Percentiles rank a stretch among this genome's conserved stretches.
Conservation (phyloP, 495 filamentous ascomycete genomes). For the Polyplosphaeria fusca region DNA sequence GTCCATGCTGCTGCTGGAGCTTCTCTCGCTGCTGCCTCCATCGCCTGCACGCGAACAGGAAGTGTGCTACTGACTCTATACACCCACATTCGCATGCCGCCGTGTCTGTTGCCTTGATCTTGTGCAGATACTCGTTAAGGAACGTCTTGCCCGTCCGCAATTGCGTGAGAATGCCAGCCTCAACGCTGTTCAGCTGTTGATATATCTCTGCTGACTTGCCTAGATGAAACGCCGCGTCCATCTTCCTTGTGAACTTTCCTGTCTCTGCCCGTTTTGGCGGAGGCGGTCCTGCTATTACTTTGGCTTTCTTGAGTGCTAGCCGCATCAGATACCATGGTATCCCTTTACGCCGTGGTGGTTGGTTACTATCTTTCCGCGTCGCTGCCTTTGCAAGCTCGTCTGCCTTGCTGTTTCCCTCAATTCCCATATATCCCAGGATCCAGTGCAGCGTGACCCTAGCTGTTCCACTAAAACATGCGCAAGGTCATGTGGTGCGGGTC, state of each 20-base stretch:
- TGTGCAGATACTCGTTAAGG: constrained; percentile 26
- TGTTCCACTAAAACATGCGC: no score
- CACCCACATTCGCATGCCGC: constrained; percentile 23
- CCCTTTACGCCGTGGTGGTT: constrained; percentile 15
- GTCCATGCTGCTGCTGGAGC: constrained; percentile 18
- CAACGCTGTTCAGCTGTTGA: constrained; percentile 21
- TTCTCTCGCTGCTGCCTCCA: constrained; percentile 14
- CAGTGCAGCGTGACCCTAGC: constrained; percentile 29
- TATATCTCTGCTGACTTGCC: constrained; percentile 25
- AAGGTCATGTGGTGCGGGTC: no score
- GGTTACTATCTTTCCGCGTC: constrained; percentile 19
- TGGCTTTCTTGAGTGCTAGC: constrained; percentile 20
- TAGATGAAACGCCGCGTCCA: constrained; percentile 28
- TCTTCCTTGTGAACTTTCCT: constrained; percentile 30
- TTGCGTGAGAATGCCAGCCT: constrained; percentile 24
- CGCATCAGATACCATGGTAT: constrained; percentile 19
- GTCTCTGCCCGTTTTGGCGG: background rate
- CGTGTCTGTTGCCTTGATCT: constrained; percentile 25
- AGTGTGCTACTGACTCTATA: no score
- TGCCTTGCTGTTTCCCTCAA: constrained; percentile 22
- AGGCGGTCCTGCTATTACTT: constrained; percentile 2
- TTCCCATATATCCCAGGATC: constrained; percentile 16
- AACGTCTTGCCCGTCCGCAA: no score
- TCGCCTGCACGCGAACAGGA: constrained; percentile 27
- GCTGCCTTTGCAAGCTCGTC: constrained; percentile 21